Percentiles rank a stretch among this genome's conserved stretches.
Evolutionary conservation across 148 eudicot genomes (phyloP).

Genomic region (Diospyros kaki): DNA sequence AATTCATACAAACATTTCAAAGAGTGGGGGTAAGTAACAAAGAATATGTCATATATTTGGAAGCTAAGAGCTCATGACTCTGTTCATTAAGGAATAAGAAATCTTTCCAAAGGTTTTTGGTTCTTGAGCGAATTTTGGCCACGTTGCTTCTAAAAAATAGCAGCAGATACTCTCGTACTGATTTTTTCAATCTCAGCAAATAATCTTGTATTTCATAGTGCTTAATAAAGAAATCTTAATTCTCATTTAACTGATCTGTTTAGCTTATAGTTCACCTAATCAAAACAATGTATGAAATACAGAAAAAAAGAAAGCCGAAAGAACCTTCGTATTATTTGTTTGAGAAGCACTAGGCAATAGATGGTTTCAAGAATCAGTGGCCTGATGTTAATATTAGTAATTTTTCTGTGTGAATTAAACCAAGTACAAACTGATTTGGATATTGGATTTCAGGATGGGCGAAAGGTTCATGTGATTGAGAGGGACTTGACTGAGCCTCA

Average conservation of each 20-base stretch:
- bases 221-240: background rate
- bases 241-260: background rate
- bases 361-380: background rate
- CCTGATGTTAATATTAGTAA: background rate
- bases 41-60: background rate
- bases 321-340: background rate
- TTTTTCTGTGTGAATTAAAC: background rate
- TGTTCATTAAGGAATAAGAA: background rate
- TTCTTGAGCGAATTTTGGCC: background rate
- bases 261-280: background rate
- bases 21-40: background rate
- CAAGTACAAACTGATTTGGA: background rate
- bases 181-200: background rate
- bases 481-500: slow-evolving; percentile 66
- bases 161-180: too few species aligned
- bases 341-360: background rate
- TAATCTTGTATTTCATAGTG: background rate
- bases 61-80: background rate
- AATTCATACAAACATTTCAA: background rate
- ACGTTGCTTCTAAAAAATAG: background rate
- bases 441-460: slow-evolving; percentile 45
- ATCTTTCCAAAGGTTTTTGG: background rate
- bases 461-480: slow-evolving; percentile 64
- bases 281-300: background rate
- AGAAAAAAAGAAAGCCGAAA: background rate